phyloP scores from a whole-genome alignment of 352 stramenopile genomes.

The Pythium dissimile region DNA sequence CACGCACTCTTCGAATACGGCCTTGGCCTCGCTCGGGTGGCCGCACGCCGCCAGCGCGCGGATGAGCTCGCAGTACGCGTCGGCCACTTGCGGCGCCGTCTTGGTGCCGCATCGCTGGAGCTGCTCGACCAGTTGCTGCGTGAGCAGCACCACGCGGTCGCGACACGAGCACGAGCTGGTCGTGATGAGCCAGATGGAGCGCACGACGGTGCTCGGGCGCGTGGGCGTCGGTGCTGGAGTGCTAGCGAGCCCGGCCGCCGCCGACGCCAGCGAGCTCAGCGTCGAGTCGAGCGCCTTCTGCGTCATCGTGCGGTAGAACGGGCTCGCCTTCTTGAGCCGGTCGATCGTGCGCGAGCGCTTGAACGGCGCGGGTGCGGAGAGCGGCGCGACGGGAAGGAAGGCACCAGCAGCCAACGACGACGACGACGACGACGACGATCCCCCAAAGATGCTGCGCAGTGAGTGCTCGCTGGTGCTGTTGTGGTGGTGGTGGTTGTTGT shows the following conservation, averaged over 20 bases:
- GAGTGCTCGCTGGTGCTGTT: conserved; percentile 10
- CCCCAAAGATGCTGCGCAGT: conserved; percentile 7
- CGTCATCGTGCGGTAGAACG: conserved; percentile 43
- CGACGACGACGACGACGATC: not conserved
- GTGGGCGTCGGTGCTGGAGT: not conserved
- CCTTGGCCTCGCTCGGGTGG: conserved; percentile 40
- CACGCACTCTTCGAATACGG: conserved; percentile 48
- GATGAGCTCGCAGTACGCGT: conserved; percentile 41
- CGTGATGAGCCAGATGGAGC: conserved; percentile 40
- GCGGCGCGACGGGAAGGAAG: no score
- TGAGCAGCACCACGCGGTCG: conserved; percentile 20
- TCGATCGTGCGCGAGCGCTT: conserved; percentile 42
- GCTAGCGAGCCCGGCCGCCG: not conserved
- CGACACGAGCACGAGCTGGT: conserved; percentile 29
- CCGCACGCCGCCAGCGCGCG: conserved; percentile 28
- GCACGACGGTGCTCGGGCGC: conserved; percentile 14
- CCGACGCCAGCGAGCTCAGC: conserved; percentile 11
- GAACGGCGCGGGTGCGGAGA: conserved; percentile 25
- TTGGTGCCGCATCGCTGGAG: conserved; percentile 21
- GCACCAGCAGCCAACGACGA: not conserved
- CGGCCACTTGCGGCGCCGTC: conserved; percentile 15
- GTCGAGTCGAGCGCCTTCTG: conserved; percentile 28
- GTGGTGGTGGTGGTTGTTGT: no score
- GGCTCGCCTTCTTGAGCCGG: conserved; percentile 20
- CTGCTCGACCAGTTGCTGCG: conserved; percentile 21